Conservation (phyloP, 2,329 filamentous ascomycete genomes). For the Lachnellula subtilissima region DNA sequence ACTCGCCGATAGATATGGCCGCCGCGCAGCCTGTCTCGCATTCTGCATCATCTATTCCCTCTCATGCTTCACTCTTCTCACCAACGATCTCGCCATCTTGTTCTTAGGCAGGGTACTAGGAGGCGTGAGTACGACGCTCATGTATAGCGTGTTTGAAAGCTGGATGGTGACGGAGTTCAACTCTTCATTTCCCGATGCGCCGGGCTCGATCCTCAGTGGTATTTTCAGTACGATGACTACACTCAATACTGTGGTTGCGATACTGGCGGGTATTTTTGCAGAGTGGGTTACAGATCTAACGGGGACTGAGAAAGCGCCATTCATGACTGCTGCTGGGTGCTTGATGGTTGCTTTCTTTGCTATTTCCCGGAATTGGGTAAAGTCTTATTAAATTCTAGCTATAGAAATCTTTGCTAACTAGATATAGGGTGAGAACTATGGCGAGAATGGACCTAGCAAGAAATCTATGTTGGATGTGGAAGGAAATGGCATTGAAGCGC, state of each 20-base stretch:
- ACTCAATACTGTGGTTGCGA: constrained; percentile 50
- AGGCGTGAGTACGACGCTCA: constrained; percentile 50
- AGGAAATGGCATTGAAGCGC: not conserved
- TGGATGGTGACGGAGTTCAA: constrained; percentile 59
- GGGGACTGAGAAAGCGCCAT: constrained; percentile 47
- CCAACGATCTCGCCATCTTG: constrained; percentile 38
- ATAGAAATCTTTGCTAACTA: not conserved
- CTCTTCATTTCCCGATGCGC: constrained; percentile 36
- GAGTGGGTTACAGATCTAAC: constrained; percentile 43
- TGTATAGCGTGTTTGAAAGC: constrained; percentile 56
- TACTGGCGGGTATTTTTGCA: constrained; percentile 46
- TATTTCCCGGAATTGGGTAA: constrained; percentile 45
- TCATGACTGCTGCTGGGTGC: constrained; percentile 40
- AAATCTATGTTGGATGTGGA: not conserved
- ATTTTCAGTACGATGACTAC: constrained; percentile 49
- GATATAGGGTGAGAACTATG: constrained; percentile 45
- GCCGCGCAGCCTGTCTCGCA: constrained; percentile 45
- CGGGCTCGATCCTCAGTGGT: constrained; percentile 38
- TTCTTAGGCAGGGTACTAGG: constrained; percentile 49
- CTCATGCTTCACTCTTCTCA: constrained; percentile 48
- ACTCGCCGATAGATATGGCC: constrained; percentile 27
- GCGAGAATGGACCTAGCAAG: constrained; percentile 20
- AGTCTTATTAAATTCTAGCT: constrained; percentile 11
- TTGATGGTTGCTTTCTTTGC: constrained; percentile 39
- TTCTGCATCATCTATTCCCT: constrained; percentile 50